A percentile compares a stretch with the other conserved stretches of the same genome.
phyloP scores from a whole-genome alignment of 2,329 filamentous ascomycete genomes.

The Trichoderma lentiforme region DNA sequence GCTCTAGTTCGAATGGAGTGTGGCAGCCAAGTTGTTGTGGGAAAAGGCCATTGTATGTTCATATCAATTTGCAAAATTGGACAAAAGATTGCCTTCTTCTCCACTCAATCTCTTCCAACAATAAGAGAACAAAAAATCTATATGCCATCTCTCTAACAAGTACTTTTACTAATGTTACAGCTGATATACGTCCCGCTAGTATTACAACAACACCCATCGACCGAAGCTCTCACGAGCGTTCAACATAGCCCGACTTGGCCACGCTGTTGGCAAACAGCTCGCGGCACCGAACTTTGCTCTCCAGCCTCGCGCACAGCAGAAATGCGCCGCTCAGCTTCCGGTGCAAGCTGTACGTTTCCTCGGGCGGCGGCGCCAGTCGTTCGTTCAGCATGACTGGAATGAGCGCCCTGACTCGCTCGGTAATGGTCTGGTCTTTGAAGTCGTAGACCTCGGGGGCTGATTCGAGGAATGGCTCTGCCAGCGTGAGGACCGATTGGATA shows the following conservation, averaged over 20 bases:
- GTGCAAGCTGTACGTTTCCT: conserved; percentile 96
- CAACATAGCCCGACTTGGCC: conserved; percentile 33
- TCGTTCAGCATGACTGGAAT: conserved; percentile 94
- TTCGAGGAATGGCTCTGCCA: conserved; percentile 84
- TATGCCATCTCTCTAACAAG: neutral
- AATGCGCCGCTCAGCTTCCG: conserved; percentile 95
- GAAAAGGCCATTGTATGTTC: neutral
- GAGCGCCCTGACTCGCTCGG: conserved; percentile 79
- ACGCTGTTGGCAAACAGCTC: conserved; percentile 69
- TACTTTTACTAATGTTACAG: neutral
- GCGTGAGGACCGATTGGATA: conserved; percentile 78
- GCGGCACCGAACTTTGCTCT: conserved; percentile 76
- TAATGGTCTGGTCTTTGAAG: conserved; percentile 92
- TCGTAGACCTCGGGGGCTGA: conserved; percentile 82
- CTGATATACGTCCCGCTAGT: neutral
- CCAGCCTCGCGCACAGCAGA: conserved; percentile 80
- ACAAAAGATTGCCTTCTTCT: neutral
- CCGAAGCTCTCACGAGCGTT: neutral
- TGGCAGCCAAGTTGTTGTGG: neutral
- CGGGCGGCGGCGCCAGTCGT: conserved; percentile 82
- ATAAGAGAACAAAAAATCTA: neutral
- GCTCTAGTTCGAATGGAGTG: neutral
- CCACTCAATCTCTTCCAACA: neutral
- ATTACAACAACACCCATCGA: neutral
- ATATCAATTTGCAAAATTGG: neutral